A percentile compares a stretch with the other conserved stretches of the same genome.
phyloP scores from a whole-genome alignment of 768 basidiomycete species.

The Leucocoprinus sp. region DNA sequence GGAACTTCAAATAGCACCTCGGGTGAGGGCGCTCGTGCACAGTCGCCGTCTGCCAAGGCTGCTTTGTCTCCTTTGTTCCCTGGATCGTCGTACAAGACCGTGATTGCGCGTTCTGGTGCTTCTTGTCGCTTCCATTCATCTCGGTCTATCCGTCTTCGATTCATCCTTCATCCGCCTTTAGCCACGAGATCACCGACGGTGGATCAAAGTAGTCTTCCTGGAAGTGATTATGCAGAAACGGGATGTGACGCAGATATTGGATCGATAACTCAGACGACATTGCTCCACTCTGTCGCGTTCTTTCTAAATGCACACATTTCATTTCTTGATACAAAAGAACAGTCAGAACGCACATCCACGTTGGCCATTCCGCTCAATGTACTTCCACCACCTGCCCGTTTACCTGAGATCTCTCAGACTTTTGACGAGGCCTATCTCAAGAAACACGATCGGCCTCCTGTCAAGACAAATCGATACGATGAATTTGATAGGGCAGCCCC shows the following conservation, averaged over 20 bases:
- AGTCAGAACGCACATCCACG: slow-evolving; percentile 59
- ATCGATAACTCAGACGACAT: slow-evolving; percentile 71
- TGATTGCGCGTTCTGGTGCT: slow-evolving; percentile 82
- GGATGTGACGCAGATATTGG: slow-evolving; percentile 61
- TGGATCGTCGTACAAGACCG: slow-evolving; percentile 37
- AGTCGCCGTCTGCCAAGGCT: slow-evolving; percentile 30
- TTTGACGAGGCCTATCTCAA: slow-evolving; percentile 75
- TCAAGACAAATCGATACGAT: slow-evolving; percentile 59
- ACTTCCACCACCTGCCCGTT: slow-evolving; percentile 68
- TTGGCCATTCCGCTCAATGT: slow-evolving; percentile 64
- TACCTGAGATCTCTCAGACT: slow-evolving; percentile 67
- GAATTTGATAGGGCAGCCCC: slow-evolving; percentile 56
- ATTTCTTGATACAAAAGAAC: slow-evolving; percentile 64
- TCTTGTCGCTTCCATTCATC: slow-evolving; percentile 84
- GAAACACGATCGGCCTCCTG: slow-evolving; percentile 79
- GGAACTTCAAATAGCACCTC: slow-evolving; percentile 9
- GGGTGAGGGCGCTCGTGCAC: slow-evolving; percentile 10
- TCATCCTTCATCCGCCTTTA: slow-evolving; percentile 65
- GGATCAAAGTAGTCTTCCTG: slow-evolving; percentile 34
- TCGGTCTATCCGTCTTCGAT: slow-evolving; percentile 65
- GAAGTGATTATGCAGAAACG: slow-evolving; percentile 34
- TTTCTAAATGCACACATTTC: slow-evolving; percentile 64
- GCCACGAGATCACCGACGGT: slow-evolving; percentile 42
- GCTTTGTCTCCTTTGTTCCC: slow-evolving; percentile 30
- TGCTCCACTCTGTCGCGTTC: slow-evolving; percentile 81